These are phyloP conservation scores for Setaria italica DNA, from an alignment of 202 grass and related monocot species.

Conservation along the genomic window DNA sequence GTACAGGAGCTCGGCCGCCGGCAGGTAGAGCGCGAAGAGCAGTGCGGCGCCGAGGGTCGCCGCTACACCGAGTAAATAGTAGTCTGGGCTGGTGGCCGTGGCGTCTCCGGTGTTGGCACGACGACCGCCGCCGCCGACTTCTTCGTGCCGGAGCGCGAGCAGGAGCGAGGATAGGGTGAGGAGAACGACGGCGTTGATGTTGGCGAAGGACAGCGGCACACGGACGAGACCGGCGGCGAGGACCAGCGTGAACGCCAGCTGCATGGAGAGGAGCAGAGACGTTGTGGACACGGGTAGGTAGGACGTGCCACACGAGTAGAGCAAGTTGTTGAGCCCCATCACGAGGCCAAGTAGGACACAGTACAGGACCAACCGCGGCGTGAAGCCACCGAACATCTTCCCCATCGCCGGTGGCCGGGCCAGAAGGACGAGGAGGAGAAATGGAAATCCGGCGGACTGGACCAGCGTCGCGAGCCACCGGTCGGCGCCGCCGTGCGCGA, in stretches of 20 bases:
- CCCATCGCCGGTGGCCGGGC: background rate
- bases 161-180: slow-evolving; percentile 61
- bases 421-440: slow-evolving; percentile 48
- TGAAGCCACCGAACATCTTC: slow-evolving; percentile 47
- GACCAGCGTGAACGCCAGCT: slow-evolving; percentile 61
- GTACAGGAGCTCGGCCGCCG: slow-evolving; percentile 64
- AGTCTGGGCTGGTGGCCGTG: background rate
- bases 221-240: slow-evolving; percentile 58
- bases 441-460: slow-evolving; percentile 67
- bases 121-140: background rate
- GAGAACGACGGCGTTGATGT: slow-evolving; percentile 67
- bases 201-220: slow-evolving; percentile 57
- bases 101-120: slow-evolving; percentile 18
- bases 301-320: slow-evolving; percentile 55
- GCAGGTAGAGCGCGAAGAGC: slow-evolving; percentile 61
- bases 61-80: slow-evolving; percentile 61
- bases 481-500: slow-evolving; percentile 63
- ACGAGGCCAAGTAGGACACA: slow-evolving; percentile 56
- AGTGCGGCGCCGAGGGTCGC: slow-evolving; percentile 61
- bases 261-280: slow-evolving; percentile 69
- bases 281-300: slow-evolving; percentile 70
- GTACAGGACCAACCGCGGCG: slow-evolving; percentile 32
- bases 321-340: slow-evolving; percentile 71
- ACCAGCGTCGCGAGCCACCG: slow-evolving; percentile 70
- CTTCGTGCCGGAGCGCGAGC: slow-evolving; percentile 46